Base-by-base conservation (phyloP, 306 rosid genomes). In the Luffa aegyptiaca region DNA sequence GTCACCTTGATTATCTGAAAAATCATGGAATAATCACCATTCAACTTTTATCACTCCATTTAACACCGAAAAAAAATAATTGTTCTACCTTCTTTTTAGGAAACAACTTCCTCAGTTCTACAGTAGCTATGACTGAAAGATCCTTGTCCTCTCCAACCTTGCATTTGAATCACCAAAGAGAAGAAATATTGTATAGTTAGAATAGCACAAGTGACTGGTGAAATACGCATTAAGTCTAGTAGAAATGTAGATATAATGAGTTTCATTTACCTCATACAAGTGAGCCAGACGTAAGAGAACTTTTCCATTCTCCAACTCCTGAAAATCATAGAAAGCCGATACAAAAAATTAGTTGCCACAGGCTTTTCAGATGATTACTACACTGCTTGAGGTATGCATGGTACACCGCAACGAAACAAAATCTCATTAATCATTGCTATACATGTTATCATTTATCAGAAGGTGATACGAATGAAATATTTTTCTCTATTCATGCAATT, bases 61-160 rank as follows among this genome's bases (percentile, higher is more conserved):
- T 13, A 31, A 26, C 68, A 12, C 8, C n/a, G n/a, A n/a, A n/a
- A n/a, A 26, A 2, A 16, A 81, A 78, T 16, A 16, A 7, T 42
- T 5, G 36, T 33, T 81, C 84, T 83, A 87, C 97, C 93, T 90
- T 90, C 85, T 81, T 93, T 59, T 81, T 84, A 6, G 96, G 92
- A 81, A 92, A 90, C 83, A 93, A 80, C 86, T 80, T 92, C 88
- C 81, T 89, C 84, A 93, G 82, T 80, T 92, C 93, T 82, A 93
- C 97, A 51, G 84, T 92, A 21, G 91, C 88, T 77, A 63, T 45
- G 52, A 57, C 83, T 4, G 98, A 93, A 83, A 86, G 86, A 62
- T 92, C 88, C 84, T 83, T 93, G 90, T 92, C 98, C 89, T 93
- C 98, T 65, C 90, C 91, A 57, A 79, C 83, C 98, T 92, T 58